A percentile compares a stretch with the other conserved stretches of the same genome.
Evolutionary conservation across 805 yeast genomes (phyloP).

Genomic region (Blastobotrys attinorum): DNA sequence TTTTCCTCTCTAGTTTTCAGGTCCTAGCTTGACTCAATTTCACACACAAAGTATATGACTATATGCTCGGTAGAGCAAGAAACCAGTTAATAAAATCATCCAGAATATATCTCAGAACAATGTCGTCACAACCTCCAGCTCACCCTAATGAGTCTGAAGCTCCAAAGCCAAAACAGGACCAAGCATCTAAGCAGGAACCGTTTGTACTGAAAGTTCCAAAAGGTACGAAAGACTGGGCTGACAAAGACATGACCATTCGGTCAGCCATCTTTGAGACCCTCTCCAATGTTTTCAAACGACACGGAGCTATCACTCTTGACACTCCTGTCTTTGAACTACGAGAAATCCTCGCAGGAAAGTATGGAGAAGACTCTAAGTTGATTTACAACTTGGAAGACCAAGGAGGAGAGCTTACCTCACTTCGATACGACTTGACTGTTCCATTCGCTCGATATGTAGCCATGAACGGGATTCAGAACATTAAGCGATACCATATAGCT

Average conservation of each 20-base stretch:
- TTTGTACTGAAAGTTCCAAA: conserved; percentile 90
- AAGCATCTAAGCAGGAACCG: conserved; percentile 25
- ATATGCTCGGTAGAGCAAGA: too few species aligned
- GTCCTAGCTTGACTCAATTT: not conserved
- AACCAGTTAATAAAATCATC: too few species aligned
- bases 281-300: conserved; percentile 75
- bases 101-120: too few species aligned
- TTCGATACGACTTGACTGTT: conserved; percentile 94
- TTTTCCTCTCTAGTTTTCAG: not conserved
- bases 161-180: conserved; percentile 4
- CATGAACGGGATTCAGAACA: conserved; percentile 80
- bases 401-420: conserved; percentile 95
- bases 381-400: conserved; percentile 96
- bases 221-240: conserved; percentile 98
- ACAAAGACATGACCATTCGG: conserved; percentile 92
- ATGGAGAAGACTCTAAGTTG: conserved; percentile 96
- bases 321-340: conserved; percentile 97
- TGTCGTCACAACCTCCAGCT: conserved; percentile 1
- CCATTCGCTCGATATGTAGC: conserved; percentile 98
- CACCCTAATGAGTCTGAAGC: conserved; percentile 4
- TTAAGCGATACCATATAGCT: conserved; percentile 95
- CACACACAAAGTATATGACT: not conserved
- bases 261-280: conserved; percentile 75
- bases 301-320: conserved; percentile 97
- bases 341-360: conserved; percentile 92